phyloP scores from a whole-genome alignment of 2,329 filamentous ascomycete species.

The Fusarium chuoi region DNA sequence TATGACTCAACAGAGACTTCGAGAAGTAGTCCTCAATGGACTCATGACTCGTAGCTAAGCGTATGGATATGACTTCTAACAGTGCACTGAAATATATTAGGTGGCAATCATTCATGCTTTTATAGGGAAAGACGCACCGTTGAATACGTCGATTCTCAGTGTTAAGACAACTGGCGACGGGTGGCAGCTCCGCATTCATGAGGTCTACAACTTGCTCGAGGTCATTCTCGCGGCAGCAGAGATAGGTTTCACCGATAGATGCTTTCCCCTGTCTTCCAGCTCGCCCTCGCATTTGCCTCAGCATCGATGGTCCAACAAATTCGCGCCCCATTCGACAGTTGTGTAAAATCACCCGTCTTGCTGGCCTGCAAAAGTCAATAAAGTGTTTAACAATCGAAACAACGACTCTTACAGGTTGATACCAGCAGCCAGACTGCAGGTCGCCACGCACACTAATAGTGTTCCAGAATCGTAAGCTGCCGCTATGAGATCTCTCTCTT shows the following conservation, averaged over 20 bases:
- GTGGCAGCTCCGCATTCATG: slow-evolving; percentile 77
- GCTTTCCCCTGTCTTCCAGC: slow-evolving; percentile 84
- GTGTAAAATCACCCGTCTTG: slow-evolving; percentile 79
- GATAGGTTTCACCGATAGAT: slow-evolving; percentile 79
- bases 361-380: slow-evolving; percentile 55
- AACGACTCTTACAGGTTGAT: slow-evolving; percentile 69
- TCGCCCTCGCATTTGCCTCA: slow-evolving; percentile 83
- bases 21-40: slow-evolving; percentile 74
- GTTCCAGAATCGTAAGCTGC: slow-evolving; percentile 75
- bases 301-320: slow-evolving; percentile 80
- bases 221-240: slow-evolving; percentile 76
- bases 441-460: slow-evolving; percentile 78
- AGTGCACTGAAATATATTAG: slow-evolving; percentile 64
- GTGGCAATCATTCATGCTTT: background rate
- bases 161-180: slow-evolving; percentile 74
- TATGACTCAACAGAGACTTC: slow-evolving; percentile 73
- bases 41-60: slow-evolving; percentile 72
- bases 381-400: background rate
- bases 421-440: slow-evolving; percentile 83
- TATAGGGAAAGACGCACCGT: slow-evolving; percentile 54
- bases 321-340: slow-evolving; percentile 81
- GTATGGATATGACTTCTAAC: slow-evolving; percentile 75
- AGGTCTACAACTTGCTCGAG: slow-evolving; percentile 76
- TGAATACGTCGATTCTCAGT: slow-evolving; percentile 75
- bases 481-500: slow-evolving; percentile 78